Evolutionary conservation across 768 basidiomycete genomes (phyloP), one percentile per base, ranked within the genome.

Genomic region (Podaxis sp.): DNA sequence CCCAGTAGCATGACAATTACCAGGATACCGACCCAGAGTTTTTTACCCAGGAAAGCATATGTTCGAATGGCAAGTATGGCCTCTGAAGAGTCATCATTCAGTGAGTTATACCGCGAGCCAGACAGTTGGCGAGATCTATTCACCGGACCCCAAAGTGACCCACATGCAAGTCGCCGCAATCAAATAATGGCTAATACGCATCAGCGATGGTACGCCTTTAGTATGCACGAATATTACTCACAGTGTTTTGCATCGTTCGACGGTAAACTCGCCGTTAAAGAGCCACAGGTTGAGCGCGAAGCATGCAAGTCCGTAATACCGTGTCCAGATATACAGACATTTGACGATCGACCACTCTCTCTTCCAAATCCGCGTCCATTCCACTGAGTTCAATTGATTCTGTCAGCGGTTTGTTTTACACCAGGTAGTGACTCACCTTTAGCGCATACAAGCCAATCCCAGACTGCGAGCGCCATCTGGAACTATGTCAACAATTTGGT

Each of bases 131-230:
- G 3, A 46, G 15, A 17, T 17, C 6, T 24, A 52, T 57, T 8
- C 33, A 64, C 63, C 61, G 33, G 66, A 67, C n/a, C 66, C 66
- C 11, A 67, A 39, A 6, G 63, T 64, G 4, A 54, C 58, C 66
- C 66, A 67, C 60, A 64, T 63, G 49, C 66, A 67, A 48, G 63
- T 62, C 17, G 66, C 66, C n/a, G 60, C 66, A 39, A 67, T 67
- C 42, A 67, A 19, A 39, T 64, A 67, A 30, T 67, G 66, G 24
- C 66, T 67, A 39, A 3, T 17, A 22, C 1, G 40, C 40, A n/a
- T 40, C 30, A 51, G 58, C 8, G 11, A 28, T 12, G 19, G 9
- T 2, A 19, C 17, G 15, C 4, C 7, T 17, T 5, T 3, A 19
- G 9, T 8, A 52, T 52, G 8, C 1, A 26, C 11, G 26, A 28